Evolutionary conservation across 345 rosid species (phyloP).

Genomic region (Lepidium sativum): DNA sequence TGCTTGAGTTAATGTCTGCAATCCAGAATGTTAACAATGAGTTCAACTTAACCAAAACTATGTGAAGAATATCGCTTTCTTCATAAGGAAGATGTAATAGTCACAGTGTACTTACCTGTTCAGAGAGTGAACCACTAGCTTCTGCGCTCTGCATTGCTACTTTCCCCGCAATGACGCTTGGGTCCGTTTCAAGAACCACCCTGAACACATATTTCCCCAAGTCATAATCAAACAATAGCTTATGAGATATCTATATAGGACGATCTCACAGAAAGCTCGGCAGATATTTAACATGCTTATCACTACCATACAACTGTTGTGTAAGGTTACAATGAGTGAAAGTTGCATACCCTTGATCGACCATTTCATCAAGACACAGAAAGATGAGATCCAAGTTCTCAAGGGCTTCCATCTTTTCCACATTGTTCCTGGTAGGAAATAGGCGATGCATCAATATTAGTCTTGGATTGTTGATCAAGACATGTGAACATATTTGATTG

Average conservation of each 20-base stretch:
- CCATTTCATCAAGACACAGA: slow-evolving; percentile 83
- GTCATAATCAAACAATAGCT: not conserved
- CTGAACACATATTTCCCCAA: slow-evolving; percentile 31
- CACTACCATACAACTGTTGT: not conserved
- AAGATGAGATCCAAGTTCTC: slow-evolving; percentile 85
- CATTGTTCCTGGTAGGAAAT: slow-evolving; percentile 44
- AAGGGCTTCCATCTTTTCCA: slow-evolving; percentile 85
- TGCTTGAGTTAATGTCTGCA: slow-evolving; percentile 31
- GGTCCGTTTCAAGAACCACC: slow-evolving; percentile 82
- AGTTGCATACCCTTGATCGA: slow-evolving; percentile 73
- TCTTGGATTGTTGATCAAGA: not conserved
- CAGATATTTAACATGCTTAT: not conserved
- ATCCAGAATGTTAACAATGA: not conserved
- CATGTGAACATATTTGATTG: not conserved
- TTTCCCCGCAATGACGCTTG: slow-evolving; percentile 74
- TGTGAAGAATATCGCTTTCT: not conserved
- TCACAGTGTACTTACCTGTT: slow-evolving; percentile 49
- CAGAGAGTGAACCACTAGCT: slow-evolving; percentile 66
- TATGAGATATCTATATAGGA: not conserved
- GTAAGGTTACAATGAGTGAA: not conserved
- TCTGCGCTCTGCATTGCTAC: slow-evolving; percentile 76
- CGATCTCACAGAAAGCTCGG: not conserved
- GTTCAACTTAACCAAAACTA: not conserved
- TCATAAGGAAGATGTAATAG: not conserved
- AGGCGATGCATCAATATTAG: not conserved